Evolutionary conservation across 2,329 filamentous ascomycete genomes (phyloP).

Genomic region (Diaporthe humulicola): DNA sequence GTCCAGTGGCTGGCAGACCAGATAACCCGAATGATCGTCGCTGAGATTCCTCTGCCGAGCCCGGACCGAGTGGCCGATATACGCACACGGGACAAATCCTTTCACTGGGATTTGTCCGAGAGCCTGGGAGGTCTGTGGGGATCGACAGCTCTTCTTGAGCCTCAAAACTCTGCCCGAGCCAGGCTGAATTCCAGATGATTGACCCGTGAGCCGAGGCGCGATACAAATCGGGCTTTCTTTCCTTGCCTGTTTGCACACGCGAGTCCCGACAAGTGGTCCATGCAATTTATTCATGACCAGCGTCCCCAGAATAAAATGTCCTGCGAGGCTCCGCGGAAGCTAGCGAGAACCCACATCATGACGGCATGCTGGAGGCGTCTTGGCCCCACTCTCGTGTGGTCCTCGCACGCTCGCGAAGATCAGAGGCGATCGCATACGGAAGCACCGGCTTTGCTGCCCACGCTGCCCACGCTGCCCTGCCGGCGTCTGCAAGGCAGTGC

Average conservation of each 20-base stretch:
- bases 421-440: constrained; percentile 17
- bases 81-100: neutral
- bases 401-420: constrained; percentile 25
- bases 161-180: neutral
- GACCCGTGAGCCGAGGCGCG: constrained; percentile 8
- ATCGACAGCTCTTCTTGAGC: constrained; percentile 15
- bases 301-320: constrained; percentile 17
- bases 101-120: neutral
- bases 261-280: neutral
- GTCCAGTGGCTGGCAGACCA: neutral
- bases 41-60: constrained; percentile 1
- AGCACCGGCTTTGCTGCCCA: constrained; percentile 12
- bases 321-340: constrained; percentile 20
- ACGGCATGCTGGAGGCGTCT: constrained; percentile 13
- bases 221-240: neutral
- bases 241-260: neutral
- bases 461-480: neutral
- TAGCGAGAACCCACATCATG: constrained; percentile 20
- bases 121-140: constrained; percentile 7
- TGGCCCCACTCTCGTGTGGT: constrained; percentile 12
- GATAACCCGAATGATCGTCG: neutral
- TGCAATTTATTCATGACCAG: constrained; percentile 14
- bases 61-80: constrained; percentile 11
- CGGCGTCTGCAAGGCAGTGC: neutral
- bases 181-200: neutral